phyloP scores from a whole-genome alignment of 208 protist species.

The Leishmania tropica region DNA sequence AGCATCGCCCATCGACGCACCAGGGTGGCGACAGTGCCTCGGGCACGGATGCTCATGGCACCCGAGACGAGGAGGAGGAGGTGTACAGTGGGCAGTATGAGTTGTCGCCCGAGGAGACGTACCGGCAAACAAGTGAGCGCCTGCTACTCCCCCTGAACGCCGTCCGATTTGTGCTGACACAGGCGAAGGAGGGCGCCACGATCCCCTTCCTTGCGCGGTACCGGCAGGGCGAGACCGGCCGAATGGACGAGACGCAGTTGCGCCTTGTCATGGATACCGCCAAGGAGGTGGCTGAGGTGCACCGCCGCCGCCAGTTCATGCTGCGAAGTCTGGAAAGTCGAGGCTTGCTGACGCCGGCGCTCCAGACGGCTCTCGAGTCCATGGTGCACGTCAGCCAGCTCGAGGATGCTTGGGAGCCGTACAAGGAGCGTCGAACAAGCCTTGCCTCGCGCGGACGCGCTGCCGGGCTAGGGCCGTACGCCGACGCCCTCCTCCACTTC shows the following conservation, averaged over 20 bases:
- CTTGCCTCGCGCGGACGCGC: constrained; percentile 76
- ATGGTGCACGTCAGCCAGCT: constrained; percentile 79
- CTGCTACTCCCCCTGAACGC: constrained; percentile 33
- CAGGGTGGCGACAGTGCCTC: neutral
- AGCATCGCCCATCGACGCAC: neutral
- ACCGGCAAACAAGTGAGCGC: constrained; percentile 42
- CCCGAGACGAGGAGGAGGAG: constrained; percentile 8
- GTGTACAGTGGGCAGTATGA: constrained; percentile 23
- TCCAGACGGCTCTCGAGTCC: constrained; percentile 40
- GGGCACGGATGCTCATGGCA: constrained; percentile 1
- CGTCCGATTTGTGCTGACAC: constrained; percentile 62
- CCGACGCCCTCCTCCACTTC: constrained; percentile 44
- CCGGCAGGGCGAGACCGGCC: constrained; percentile 75
- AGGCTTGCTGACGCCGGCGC: constrained; percentile 64
- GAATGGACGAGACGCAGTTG: constrained; percentile 67
- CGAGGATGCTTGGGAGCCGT: constrained; percentile 86
- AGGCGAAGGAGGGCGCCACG: constrained; percentile 71
- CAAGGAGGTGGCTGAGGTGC: constrained; percentile 70
- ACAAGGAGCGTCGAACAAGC: constrained; percentile 76
- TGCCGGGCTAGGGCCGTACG: constrained; percentile 67
- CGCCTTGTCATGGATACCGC: constrained; percentile 67
- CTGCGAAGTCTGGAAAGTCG: constrained; percentile 69
- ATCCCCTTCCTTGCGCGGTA: constrained; percentile 92
- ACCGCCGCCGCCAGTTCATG: constrained; percentile 80
- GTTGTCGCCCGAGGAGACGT: constrained; percentile 30